These are phyloP conservation scores for Scedosporium boydii DNA, from an alignment of 2,329 filamentous ascomycete species.

Conservation along the genomic window DNA sequence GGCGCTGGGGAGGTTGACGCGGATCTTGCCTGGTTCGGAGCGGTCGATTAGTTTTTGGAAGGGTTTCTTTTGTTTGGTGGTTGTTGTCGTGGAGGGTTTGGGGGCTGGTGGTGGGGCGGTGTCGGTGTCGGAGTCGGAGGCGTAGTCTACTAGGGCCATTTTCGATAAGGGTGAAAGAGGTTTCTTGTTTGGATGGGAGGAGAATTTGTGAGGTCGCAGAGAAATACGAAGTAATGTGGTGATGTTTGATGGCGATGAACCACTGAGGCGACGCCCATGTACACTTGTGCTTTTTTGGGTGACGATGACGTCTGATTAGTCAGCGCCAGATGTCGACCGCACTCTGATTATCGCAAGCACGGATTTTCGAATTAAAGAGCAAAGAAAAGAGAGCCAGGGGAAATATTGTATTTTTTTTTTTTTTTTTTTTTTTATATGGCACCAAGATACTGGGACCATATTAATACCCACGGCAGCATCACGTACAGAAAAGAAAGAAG, in stretches of 20 bases:
- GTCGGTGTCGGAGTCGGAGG: constrained; percentile 59
- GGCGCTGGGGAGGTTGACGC: constrained; percentile 61
- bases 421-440: no score
- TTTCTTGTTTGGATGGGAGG: no score
- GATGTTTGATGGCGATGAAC: no score
- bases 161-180: not conserved
- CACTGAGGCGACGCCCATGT: no score
- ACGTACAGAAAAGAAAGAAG: not conserved
- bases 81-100: constrained; percentile 20
- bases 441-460: no score
- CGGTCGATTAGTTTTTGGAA: constrained; percentile 77
- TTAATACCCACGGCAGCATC: not conserved
- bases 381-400: not conserved
- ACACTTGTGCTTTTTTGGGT: not conserved
- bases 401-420: not conserved
- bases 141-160: constrained; percentile 76
- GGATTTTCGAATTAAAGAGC: no score
- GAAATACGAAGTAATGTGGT: no score
- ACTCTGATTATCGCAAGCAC: no score
- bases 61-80: constrained; percentile 41
- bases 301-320: not conserved
- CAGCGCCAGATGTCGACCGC: not conserved
- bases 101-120: constrained; percentile 16
- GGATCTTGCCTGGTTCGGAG: constrained; percentile 55
- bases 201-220: no score